phyloP scores from a whole-genome alignment of 2,329 filamentous ascomycete species.

The Pseudohalonectria lignicola region DNA sequence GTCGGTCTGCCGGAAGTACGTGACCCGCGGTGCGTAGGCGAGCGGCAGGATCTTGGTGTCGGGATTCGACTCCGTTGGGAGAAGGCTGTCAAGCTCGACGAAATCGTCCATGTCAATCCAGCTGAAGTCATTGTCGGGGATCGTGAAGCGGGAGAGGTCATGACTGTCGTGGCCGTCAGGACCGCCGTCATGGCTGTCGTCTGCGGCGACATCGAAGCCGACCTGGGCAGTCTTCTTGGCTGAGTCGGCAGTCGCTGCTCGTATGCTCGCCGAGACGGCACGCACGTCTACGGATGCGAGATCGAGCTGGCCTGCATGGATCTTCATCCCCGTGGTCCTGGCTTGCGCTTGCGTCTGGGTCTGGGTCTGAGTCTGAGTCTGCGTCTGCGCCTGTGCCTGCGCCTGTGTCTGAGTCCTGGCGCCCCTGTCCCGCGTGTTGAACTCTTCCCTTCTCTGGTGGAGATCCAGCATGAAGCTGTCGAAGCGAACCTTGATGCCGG shows the following conservation, averaged over 20 bases:
- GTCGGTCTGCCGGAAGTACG: conserved; percentile 95
- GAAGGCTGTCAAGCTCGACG: conserved; percentile 92
- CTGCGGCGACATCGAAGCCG: conserved; percentile 31
- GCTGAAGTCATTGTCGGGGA: conserved; percentile 86
- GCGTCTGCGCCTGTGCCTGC: no score
- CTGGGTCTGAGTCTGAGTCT: no score
- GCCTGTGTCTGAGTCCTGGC: conserved; percentile 64
- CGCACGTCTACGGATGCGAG: conserved; percentile 85
- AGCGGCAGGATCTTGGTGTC: conserved; percentile 91
- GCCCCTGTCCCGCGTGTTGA: conserved; percentile 69
- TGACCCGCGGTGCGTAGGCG: conserved; percentile 86
- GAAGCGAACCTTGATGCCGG: conserved; percentile 89
- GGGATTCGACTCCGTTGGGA: conserved; percentile 81
- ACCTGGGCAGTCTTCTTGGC: conserved; percentile 50
- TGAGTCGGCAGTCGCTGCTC: conserved; percentile 66
- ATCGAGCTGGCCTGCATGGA: conserved; percentile 89
- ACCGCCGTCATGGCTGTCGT: conserved; percentile 30
- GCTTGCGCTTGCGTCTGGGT: no score
- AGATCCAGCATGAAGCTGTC: conserved; percentile 97
- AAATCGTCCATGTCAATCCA: conserved; percentile 99
- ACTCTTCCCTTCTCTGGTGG: conserved; percentile 87
- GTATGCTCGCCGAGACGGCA: conserved; percentile 84
- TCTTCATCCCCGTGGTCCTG: conserved; percentile 89
- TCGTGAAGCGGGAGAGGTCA: conserved; percentile 81
- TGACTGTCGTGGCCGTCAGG: conserved; percentile 41